Conservation (phyloP, 495 filamentous ascomycete species). For the Xylaria longipes region DNA sequence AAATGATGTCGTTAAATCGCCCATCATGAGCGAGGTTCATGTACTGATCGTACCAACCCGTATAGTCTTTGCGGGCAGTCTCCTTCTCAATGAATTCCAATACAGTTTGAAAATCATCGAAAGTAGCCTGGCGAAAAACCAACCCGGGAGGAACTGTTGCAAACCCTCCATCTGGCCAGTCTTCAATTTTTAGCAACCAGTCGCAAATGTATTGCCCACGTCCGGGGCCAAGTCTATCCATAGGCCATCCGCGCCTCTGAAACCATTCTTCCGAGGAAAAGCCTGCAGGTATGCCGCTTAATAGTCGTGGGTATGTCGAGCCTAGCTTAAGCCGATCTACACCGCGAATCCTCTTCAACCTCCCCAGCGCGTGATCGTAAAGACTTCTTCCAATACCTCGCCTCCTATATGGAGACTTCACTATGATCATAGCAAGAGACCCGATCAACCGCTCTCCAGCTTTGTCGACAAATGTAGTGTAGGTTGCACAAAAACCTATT, state of each 20-base stretch:
- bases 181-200: slow-evolving; percentile 60
- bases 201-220: slow-evolving; percentile 60
- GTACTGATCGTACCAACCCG: slow-evolving; percentile 64
- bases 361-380: slow-evolving; percentile 59
- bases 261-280: slow-evolving; percentile 62
- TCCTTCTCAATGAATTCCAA: slow-evolving; percentile 60
- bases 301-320: slow-evolving; percentile 65
- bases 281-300: slow-evolving; percentile 62
- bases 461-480: slow-evolving; percentile 61
- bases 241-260: slow-evolving; percentile 60
- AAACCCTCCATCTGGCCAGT: slow-evolving; percentile 52
- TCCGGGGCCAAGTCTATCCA: slow-evolving; percentile 52
- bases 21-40: slow-evolving; percentile 52
- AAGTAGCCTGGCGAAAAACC: slow-evolving; percentile 55
- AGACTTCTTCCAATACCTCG: slow-evolving; percentile 63
- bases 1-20: slow-evolving; percentile 56
- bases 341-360: slow-evolving; percentile 60
- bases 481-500: slow-evolving; percentile 66
- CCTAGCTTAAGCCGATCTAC: slow-evolving; percentile 64
- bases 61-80: slow-evolving; percentile 47
- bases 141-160: slow-evolving; percentile 42
- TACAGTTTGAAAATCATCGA: slow-evolving; percentile 59
- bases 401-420: slow-evolving; percentile 57
- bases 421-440: slow-evolving; percentile 64
- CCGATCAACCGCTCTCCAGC: slow-evolving; percentile 61